Evolutionary conservation across 805 yeast species (phyloP).

Genomic region (Kodamaea nitidulidarum): DNA sequence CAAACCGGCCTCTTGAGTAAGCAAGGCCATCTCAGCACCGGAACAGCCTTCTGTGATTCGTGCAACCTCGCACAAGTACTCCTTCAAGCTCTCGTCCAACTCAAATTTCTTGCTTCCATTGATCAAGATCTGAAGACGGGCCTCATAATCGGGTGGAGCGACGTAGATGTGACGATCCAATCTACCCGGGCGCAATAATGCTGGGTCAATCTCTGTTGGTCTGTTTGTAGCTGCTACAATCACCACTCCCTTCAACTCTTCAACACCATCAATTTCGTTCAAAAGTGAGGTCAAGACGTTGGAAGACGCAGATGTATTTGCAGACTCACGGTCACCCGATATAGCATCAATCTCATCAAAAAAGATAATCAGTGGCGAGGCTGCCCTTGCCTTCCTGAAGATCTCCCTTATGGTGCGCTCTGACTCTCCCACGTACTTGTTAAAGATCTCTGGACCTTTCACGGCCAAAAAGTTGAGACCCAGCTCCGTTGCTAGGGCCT

Average conservation of each 20-base stretch:
- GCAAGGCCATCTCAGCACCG: conserved; percentile 90
- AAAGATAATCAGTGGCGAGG: conserved; percentile 89
- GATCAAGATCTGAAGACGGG: conserved; percentile 71
- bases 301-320: conserved; percentile 64
- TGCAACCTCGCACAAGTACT: conserved; percentile 36
- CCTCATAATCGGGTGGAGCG: conserved; percentile 81
- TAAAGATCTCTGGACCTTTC: conserved; percentile 94
- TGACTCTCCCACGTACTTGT: conserved; percentile 93
- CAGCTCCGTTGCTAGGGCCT: conserved; percentile 92
- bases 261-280: conserved; percentile 97
- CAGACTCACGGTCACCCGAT: conserved; percentile 67
- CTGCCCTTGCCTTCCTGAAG: conserved; percentile 89
- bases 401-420: conserved; percentile 92
- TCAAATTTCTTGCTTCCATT: conserved; percentile 69
- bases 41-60: conserved; percentile 84
- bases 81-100: conserved; percentile 37
- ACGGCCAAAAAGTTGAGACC: conserved; percentile 92
- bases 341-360: conserved; percentile 97
- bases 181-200: conserved; percentile 92
- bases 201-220: conserved; percentile 91
- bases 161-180: conserved; percentile 91
- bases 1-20: conserved; percentile 94
- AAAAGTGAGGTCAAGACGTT: conserved; percentile 86
- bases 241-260: conserved; percentile 87
- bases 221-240: conserved; percentile 95